phyloP scores from a whole-genome alignment of 768 basidiomycete genomes.

The Naganishia kalamii region DNA sequence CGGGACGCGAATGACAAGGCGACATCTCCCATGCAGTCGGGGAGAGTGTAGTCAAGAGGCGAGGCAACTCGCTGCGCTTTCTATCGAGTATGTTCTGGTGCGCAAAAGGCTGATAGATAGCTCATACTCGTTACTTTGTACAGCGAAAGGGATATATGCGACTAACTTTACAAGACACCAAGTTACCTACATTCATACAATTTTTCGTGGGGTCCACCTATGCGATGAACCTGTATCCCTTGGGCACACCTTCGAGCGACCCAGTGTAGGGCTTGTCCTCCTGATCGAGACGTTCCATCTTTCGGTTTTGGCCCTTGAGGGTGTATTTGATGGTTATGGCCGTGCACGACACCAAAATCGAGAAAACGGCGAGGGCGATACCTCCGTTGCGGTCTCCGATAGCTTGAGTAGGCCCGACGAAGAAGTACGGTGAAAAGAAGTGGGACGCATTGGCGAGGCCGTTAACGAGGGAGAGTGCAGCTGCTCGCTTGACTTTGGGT shows the following conservation, averaged over 20 bases:
- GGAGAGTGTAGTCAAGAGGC: too few species aligned
- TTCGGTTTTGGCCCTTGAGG: slow-evolving; percentile 20
- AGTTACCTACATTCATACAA: too few species aligned
- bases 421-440: slow-evolving; percentile 27
- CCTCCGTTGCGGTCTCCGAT: slow-evolving; percentile 4
- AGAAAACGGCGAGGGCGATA: slow-evolving; percentile 21
- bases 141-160: too few species aligned
- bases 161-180: too few species aligned
- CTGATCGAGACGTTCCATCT: slow-evolving; percentile 20
- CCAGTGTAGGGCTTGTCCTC: slow-evolving; percentile 21
- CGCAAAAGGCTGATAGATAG: too few species aligned
- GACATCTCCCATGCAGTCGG: too few species aligned
- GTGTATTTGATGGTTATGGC: slow-evolving; percentile 23
- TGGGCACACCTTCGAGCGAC: slow-evolving; percentile 24
- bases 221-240: slow-evolving; percentile 24
- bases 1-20: too few species aligned
- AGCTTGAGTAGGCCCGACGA: background rate
- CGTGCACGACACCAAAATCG: background rate
- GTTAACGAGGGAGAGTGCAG: slow-evolving; percentile 37
- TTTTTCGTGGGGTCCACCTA: too few species aligned
- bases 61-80: too few species aligned
- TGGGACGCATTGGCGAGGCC: slow-evolving; percentile 38
- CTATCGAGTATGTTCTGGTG: too few species aligned
- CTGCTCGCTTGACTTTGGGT: slow-evolving; percentile 39
- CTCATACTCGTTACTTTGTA: too few species aligned